Percentiles rank a stretch among this genome's conserved stretches.
These are phyloP conservation scores for Boletus rubropictus DNA, from an alignment of 768 basidiomycete genomes.

Conservation along the genomic window DNA sequence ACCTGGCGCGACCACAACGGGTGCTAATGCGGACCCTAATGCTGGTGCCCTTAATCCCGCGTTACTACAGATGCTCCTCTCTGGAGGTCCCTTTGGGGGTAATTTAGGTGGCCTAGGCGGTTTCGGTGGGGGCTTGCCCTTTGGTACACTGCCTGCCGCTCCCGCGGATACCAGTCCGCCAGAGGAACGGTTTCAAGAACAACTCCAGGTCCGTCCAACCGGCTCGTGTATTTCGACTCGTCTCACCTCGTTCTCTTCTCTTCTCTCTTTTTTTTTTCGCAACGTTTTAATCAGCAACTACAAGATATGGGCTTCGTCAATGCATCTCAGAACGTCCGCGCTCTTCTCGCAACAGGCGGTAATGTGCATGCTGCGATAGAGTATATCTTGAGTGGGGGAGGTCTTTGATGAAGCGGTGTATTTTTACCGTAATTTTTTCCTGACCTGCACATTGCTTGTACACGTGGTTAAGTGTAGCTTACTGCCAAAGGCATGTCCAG, in stretches of 20 bases:
- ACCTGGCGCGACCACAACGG: slow-evolving; percentile 20
- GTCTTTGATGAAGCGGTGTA: slow-evolving; percentile 23
- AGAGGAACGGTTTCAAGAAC: slow-evolving; percentile 89
- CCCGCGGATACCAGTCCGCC: slow-evolving; percentile 70
- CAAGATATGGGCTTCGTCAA: slow-evolving; percentile 94
- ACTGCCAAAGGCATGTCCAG: neutral
- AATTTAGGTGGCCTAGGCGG: slow-evolving; percentile 29
- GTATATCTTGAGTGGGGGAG: slow-evolving; percentile 82
- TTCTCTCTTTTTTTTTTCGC: neutral
- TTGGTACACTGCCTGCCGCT: slow-evolving; percentile 23
- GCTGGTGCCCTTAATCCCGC: slow-evolving; percentile 36
- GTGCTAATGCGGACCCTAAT: slow-evolving; percentile 10
- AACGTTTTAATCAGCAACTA: slow-evolving; percentile 58
- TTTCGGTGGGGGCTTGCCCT: slow-evolving; percentile 23
- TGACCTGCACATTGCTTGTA: no score
- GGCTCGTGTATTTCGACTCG: neutral
- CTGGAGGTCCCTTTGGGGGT: slow-evolving; percentile 3
- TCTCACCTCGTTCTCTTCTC: neutral
- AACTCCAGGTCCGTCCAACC: slow-evolving; percentile 55
- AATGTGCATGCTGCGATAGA: slow-evolving; percentile 91
- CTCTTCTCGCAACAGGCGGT: slow-evolving; percentile 86
- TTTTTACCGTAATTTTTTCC: no score
- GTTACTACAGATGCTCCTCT: slow-evolving; percentile 31
- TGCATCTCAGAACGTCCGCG: slow-evolving; percentile 83
- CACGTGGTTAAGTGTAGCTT: neutral